phyloP scores from a whole-genome alignment of 108 stramenopile genomes.

The Skeletonema menzelii region DNA sequence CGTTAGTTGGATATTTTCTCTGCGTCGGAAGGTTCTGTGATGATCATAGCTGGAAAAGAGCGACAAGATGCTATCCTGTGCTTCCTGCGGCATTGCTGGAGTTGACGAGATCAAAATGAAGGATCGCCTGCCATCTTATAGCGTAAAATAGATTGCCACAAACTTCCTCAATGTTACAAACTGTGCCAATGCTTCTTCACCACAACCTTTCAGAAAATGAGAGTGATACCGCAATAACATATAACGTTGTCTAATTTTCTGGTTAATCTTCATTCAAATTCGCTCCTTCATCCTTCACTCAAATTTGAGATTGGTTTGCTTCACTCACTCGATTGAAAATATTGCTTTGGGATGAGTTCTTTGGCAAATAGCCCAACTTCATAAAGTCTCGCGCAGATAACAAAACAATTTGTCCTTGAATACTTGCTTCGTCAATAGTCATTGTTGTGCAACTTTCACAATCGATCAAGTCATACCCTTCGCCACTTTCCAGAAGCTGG shows the following conservation, averaged over 20 bases:
- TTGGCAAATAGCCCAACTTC: conserved; percentile 32
- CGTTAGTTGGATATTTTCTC: no score
- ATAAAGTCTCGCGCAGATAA: conserved; percentile 20
- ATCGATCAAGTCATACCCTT: conserved; percentile 27
- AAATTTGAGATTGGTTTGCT: conserved; percentile 27
- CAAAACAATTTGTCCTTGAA: conserved; percentile 37
- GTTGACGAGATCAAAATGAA: no score
- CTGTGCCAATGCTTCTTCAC: no score
- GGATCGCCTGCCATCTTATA: no score
- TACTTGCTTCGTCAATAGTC: conserved; percentile 23
- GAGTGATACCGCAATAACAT: not conserved
- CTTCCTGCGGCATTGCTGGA: no score
- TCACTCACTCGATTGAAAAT: conserved; percentile 22
- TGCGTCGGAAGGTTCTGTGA: no score
- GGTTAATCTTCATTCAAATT: not conserved
- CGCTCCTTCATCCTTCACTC: not conserved
- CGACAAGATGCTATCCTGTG: no score
- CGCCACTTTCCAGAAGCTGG: conserved; percentile 31
- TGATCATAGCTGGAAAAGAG: no score
- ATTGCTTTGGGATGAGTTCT: conserved; percentile 1
- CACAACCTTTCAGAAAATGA: no score
- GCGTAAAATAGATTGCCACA: no score
- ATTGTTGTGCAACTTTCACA: conserved; percentile 29
- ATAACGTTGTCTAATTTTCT: not conserved
- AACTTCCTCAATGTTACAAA: no score